Evolutionary conservation across 2,329 filamentous ascomycete genomes (phyloP), one percentile per base, ranked within the genome.

Genomic region (Phyllosticta ampelicida): DNA sequence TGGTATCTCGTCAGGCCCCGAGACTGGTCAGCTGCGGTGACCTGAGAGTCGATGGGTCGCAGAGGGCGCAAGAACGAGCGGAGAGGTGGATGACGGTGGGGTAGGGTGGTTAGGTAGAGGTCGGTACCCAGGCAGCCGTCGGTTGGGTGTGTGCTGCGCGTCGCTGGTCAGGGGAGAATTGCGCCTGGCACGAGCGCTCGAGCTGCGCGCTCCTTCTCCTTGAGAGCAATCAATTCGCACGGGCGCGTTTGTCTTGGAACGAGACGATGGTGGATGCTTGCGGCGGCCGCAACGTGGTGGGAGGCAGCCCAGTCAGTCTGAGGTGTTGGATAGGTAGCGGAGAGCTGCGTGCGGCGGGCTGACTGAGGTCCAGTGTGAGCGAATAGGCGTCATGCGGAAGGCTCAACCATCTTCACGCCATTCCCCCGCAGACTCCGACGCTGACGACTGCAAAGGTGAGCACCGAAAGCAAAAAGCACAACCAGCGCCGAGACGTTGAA

Each of bases 101-200:
- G 48, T 50, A 57, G 50, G 53, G 52, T 53, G 29, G 54, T 26
- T 26, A 26, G 54, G 49, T 26, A 48, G n/a, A n/a, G 29, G 28
- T 44, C 36, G 36, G 36, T 44, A 44, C 36, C 36, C 36, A 44
- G 36, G 36, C 36, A 44, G 36, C 36, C 36, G 36, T 44, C 36
- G 36, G 36, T n/a, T 16, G 36, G 36, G 16, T 28, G 28, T 23
- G 29, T n/a, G 13, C 19, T 50, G 50, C 29, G 28, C 30, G n/a
- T n/a, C n/a, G 30, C 54, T 26, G 23, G 50, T 53, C 55, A 58
- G 55, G 55, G 55, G 55, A 58, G 55, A 58, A 58, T 58, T 58
- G 55, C 21, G 55, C 21, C 55, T 58, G 55, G 55, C 55, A 58
- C 55, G 55, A 58, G 55, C 55, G 55, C 36, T 48, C 51, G 44